Evolutionary conservation across 176 grass and related monocot species (phyloP).

Genomic region (Eremochloa ophiuroides): DNA sequence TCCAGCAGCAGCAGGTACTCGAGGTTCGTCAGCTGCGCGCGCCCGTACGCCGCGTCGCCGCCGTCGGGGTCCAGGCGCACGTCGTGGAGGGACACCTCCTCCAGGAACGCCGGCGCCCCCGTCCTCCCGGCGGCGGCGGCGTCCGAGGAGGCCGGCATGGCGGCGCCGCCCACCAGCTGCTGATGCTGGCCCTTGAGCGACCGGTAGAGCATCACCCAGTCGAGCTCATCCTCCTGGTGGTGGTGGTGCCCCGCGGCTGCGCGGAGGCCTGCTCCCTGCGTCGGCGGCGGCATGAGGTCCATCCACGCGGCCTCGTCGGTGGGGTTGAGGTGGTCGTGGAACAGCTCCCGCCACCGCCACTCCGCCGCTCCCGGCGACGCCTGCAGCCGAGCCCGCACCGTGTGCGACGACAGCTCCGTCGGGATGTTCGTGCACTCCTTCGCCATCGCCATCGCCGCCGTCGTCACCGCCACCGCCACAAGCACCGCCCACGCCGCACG

Average conservation of each 20-base stretch:
- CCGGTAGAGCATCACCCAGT: slow-evolving; percentile 78
- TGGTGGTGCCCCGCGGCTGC: background rate
- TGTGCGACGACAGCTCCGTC: slow-evolving; percentile 62
- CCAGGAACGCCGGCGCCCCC: slow-evolving; percentile 27
- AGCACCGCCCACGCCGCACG: background rate
- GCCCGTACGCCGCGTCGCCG: slow-evolving; percentile 45
- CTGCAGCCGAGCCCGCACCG: slow-evolving; percentile 44
- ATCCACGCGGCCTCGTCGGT: slow-evolving; percentile 70
- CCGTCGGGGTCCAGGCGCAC: slow-evolving; percentile 41
- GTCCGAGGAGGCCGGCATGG: background rate
- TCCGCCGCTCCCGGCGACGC: background rate
- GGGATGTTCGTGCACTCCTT: slow-evolving; percentile 79
- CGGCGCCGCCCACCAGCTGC: background rate
- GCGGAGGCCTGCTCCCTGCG: background rate
- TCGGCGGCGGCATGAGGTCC: slow-evolving; percentile 49
- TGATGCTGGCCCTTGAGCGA: slow-evolving; percentile 18
- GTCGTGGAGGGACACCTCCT: slow-evolving; percentile 61
- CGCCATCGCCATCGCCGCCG: background rate
- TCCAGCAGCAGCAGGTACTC: slow-evolving; percentile 83
- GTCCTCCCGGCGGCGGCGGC: background rate
- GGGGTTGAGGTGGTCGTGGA: slow-evolving; percentile 58
- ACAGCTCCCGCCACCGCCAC: slow-evolving; percentile 34
- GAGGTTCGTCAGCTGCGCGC: slow-evolving; percentile 64
- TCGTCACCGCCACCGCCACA: background rate
- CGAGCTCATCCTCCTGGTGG: slow-evolving; percentile 26